These are phyloP conservation scores for Kokia cookei DNA, from an alignment of 441 rosid species.

Conservation along the genomic window DNA sequence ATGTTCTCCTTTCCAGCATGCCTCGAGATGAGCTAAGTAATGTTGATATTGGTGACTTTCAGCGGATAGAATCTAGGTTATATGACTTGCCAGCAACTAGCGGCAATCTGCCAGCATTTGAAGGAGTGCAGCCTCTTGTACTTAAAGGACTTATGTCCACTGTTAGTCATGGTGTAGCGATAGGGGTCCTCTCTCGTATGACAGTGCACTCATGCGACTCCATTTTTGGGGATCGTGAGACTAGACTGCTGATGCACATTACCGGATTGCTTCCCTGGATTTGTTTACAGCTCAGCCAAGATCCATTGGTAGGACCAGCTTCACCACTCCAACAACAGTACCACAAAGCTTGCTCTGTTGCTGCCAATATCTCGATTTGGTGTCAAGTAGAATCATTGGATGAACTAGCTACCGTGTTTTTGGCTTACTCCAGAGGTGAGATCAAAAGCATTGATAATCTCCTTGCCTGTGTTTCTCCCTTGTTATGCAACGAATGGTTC, in stretches of 20 bases:
- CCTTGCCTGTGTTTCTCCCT: constrained; percentile 82
- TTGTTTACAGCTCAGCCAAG: constrained; percentile 84
- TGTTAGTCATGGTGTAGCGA: constrained; percentile 83
- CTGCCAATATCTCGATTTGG: constrained; percentile 26
- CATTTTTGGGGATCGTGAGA: constrained; percentile 87
- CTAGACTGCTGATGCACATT: constrained; percentile 95
- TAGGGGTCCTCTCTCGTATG: constrained; percentile 80
- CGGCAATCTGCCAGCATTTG: constrained; percentile 80
- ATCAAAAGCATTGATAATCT: constrained; percentile 73
- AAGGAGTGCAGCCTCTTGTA: constrained; percentile 97
- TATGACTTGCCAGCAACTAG: constrained; percentile 57
- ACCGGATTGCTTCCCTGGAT: constrained; percentile 98
- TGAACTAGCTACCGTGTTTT: constrained; percentile 69
- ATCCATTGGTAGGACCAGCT: constrained; percentile 50
- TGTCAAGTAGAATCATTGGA: constrained; percentile 78
- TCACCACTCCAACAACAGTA: constrained; percentile 80
- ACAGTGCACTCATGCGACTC: constrained; percentile 95
- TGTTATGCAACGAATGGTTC: constrained; percentile 89
- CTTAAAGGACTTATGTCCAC: constrained; percentile 95
- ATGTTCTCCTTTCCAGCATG: constrained; percentile 97
- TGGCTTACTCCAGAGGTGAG: constrained; percentile 73
- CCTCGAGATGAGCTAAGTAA: constrained; percentile 79
- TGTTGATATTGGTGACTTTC: constrained; percentile 58
- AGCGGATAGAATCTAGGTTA: constrained; percentile 60
- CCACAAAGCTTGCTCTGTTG: constrained; percentile 27